These are phyloP conservation scores for Stagonosporopsis rhizophila DNA, from an alignment of 2,329 filamentous ascomycete genomes.

Conservation along the genomic window DNA sequence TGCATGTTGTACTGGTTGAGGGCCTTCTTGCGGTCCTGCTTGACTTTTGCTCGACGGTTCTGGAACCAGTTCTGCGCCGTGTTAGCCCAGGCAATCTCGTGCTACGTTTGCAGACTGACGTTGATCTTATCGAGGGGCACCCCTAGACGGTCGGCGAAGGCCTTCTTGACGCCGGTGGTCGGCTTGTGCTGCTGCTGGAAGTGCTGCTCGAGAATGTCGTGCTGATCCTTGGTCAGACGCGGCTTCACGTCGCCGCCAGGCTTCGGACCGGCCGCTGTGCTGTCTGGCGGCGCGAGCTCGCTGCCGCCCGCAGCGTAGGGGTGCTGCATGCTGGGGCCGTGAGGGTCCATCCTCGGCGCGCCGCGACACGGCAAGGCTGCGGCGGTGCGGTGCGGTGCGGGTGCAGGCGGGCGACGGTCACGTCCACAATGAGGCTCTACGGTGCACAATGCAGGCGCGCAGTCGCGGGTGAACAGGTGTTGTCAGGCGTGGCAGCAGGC, in stretches of 20 bases:
- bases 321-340: slow-evolving; percentile 34
- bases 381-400: slow-evolving; percentile 17
- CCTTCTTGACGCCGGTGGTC: slow-evolving; percentile 59
- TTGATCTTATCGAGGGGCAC: slow-evolving; percentile 63
- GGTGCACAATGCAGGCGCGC: slow-evolving; percentile 10
- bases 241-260: slow-evolving; percentile 57
- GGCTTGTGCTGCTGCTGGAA: slow-evolving; percentile 59
- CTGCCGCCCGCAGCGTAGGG: slow-evolving; percentile 23
- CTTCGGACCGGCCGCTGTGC: slow-evolving; percentile 31
- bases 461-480: slow-evolving; percentile 20
- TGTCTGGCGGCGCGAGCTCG: slow-evolving; percentile 24
- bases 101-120: slow-evolving; percentile 46
- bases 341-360: slow-evolving; percentile 40
- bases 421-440: slow-evolving; percentile 1
- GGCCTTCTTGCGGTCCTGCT: slow-evolving; percentile 60
- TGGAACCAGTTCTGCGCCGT: slow-evolving; percentile 60
- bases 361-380: slow-evolving; percentile 29
- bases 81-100: slow-evolving; percentile 37
- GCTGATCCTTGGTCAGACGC: slow-evolving; percentile 61
- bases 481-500: slow-evolving; percentile 8
- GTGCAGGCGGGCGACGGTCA: slow-evolving; percentile 20
- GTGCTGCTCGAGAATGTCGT: slow-evolving; percentile 59
- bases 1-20: slow-evolving; percentile 48
- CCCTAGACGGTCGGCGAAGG: slow-evolving; percentile 55
- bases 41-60: slow-evolving; percentile 60